Conservation (phyloP, 2,329 filamentous ascomycete species). For the Colletotrichum liriopes region DNA sequence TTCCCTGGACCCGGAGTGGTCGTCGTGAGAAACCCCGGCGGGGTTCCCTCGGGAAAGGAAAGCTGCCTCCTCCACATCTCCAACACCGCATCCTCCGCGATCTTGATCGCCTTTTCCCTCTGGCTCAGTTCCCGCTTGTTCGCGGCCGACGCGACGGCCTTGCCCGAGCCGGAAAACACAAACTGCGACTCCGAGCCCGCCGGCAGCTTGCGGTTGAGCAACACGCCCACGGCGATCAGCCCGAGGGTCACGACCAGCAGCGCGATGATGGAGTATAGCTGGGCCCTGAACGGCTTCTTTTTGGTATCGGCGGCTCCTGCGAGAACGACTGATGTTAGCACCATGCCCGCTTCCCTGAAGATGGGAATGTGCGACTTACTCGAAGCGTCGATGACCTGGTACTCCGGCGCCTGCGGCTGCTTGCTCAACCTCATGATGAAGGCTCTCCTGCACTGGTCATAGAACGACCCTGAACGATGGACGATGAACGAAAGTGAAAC, state of each 20-base stretch:
- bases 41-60: no score
- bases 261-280: slow-evolving; percentile 32
- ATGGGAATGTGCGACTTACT: neutral
- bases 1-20: no score
- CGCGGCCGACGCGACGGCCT: neutral
- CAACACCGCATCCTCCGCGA: neutral
- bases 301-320: slow-evolving; percentile 2
- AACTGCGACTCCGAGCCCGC: neutral
- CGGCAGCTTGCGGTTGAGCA: neutral
- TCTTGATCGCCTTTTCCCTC: neutral
- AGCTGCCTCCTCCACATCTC: neutral
- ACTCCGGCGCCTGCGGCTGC: neutral
- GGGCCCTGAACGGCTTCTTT: slow-evolving; percentile 25
- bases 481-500: neutral
- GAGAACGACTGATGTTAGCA: neutral
- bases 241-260: slow-evolving; percentile 33
- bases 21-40: no score
- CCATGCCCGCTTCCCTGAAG: neutral
- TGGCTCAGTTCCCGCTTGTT: neutral
- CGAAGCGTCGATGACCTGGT: neutral
- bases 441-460: neutral
- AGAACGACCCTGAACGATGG: neutral
- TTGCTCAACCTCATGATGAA: slow-evolving; percentile 5
- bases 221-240: slow-evolving; percentile 29
- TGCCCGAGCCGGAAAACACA: neutral